Evolutionary conservation across 2,329 filamentous ascomycete species (phyloP).

Genomic region (Macrophomina tecta): DNA sequence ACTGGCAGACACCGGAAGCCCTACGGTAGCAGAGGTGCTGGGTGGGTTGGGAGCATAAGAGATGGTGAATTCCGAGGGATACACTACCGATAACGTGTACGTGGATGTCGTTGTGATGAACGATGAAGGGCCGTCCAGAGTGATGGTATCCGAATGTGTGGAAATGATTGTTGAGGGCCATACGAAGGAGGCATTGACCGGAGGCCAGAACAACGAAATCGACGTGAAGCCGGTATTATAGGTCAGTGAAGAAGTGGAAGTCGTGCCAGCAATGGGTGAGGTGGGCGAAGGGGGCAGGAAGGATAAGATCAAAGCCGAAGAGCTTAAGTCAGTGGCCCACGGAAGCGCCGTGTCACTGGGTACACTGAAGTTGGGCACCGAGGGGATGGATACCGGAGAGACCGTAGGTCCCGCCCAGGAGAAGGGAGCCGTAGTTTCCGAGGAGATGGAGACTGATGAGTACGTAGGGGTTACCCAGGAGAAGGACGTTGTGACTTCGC

Average conservation of each 20-base stretch:
- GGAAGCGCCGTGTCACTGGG: not conserved
- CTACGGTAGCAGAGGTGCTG: not conserved
- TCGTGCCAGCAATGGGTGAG: slow-evolving; percentile 1
- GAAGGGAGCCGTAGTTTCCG: not conserved
- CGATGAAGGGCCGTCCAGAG: slow-evolving; percentile 6
- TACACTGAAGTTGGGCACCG: not conserved
- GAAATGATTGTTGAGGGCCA: slow-evolving; percentile 19
- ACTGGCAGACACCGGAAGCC: not conserved
- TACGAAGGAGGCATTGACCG: not conserved
- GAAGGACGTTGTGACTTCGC: slow-evolving; percentile 3
- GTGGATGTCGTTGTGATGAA: not conserved
- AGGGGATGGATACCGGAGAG: slow-evolving; percentile 3
- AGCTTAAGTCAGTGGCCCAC: not conserved
- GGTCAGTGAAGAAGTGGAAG: not conserved
- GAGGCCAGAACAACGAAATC: slow-evolving; percentile 13
- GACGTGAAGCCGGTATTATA: not conserved
- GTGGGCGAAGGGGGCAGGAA: slow-evolving; percentile 10
- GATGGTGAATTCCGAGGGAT: not conserved
- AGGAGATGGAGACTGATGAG: too few relatives aligned
- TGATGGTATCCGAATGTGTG: slow-evolving; percentile 18
- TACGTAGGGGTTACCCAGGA: not conserved
- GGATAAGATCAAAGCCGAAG: not conserved
- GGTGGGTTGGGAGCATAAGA: not conserved
- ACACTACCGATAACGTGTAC: not conserved
- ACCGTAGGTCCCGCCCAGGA: not conserved